Conservation (phyloP, 805 yeast species). For the Priceomyces medius region DNA sequence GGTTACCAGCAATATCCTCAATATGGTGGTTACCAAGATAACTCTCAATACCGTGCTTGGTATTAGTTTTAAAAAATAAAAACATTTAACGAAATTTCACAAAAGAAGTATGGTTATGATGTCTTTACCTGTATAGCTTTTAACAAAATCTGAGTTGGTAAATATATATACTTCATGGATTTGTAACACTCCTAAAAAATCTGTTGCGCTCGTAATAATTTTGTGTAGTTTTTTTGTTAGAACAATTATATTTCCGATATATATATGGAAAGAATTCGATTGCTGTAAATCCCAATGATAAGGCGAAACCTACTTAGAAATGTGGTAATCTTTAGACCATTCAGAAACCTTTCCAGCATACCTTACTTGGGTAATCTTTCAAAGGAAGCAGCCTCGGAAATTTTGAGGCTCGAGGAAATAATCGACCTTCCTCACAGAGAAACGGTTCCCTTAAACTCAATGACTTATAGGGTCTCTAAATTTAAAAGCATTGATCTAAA, state of each 20-base stretch:
- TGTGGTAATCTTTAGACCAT: background rate
- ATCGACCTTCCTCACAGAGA: constrained; percentile 4
- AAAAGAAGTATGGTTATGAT: constrained; percentile 7
- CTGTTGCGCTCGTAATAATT: background rate
- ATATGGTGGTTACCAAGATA: constrained; percentile 45
- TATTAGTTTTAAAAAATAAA: constrained; percentile 28
- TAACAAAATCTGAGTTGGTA: background rate
- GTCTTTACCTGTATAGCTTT: constrained; percentile 2
- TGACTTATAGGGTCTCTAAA: constrained; percentile 11
- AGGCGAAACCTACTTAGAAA: background rate
- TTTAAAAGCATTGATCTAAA: constrained; percentile 4
- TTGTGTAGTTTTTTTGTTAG: background rate
- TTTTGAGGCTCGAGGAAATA: constrained; percentile 2
- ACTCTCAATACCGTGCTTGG: constrained; percentile 46
- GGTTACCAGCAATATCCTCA: constrained; percentile 50
- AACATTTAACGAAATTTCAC: constrained; percentile 7
- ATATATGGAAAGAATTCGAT: too few relatives aligned
- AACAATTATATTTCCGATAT: too few relatives aligned
- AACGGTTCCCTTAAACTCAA: constrained; percentile 8
- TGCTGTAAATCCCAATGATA: background rate
- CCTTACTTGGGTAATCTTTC: background rate
- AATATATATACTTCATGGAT: background rate
- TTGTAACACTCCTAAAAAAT: background rate
- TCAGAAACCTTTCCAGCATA: background rate
- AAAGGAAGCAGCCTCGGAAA: background rate